Conservation (phyloP, 176 grass and related monocot species). For the Oryza nivara region DNA sequence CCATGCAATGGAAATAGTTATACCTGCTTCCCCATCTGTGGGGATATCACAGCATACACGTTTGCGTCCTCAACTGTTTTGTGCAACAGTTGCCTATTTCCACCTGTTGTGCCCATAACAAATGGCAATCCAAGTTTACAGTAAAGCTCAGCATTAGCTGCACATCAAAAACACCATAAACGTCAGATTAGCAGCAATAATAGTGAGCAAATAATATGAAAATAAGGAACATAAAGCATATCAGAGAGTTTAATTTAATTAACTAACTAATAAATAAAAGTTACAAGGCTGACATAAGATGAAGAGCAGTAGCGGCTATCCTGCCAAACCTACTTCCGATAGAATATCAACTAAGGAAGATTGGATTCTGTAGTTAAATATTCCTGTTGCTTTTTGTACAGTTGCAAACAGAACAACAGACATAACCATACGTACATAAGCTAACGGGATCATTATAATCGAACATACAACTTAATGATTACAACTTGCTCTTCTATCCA, state of each 20-base stretch:
- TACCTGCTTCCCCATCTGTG: slow-evolving; percentile 98
- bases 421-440: background rate
- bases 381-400: background rate
- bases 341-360: background rate
- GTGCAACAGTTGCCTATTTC: slow-evolving; percentile 64
- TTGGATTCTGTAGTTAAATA: background rate
- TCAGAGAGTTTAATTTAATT: background rate
- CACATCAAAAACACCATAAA: slow-evolving; percentile 19
- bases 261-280: slow-evolving; percentile 8
- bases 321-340: background rate
- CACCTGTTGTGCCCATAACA: slow-evolving; percentile 95
- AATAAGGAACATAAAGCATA: slow-evolving; percentile 33
- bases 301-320: background rate
- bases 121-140: slow-evolving; percentile 84
- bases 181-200: slow-evolving; percentile 18
- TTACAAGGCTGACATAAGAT: background rate
- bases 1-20: background rate
- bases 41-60: slow-evolving; percentile 86
- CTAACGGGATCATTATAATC: background rate
- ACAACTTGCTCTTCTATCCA: background rate
- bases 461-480: background rate
- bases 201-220: slow-evolving; percentile 27
- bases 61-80: slow-evolving; percentile 85
- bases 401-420: slow-evolving; percentile 18
- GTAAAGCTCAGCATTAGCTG: slow-evolving; percentile 87